Evolutionary conservation across 2,329 filamentous ascomycete species (phyloP), one percentile per base, ranked within the genome.

Genomic region (Chaetomiaceae sp.): DNA sequence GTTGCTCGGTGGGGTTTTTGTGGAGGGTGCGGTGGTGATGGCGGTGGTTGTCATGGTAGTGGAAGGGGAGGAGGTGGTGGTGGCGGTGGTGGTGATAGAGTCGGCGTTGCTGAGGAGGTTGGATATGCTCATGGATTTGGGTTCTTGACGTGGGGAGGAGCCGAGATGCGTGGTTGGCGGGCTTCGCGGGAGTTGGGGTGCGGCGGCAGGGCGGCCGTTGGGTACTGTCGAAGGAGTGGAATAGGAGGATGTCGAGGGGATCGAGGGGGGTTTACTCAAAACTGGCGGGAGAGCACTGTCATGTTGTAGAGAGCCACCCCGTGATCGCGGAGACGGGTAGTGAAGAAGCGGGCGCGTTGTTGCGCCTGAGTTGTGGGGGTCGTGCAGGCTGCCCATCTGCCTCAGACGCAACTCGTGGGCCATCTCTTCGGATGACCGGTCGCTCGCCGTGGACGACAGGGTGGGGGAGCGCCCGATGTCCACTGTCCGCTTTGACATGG

Each of bases 41-140:
- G 12, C 47, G 44, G 47, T 13, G 16, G 46, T 17, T 16, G 53
- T 3, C 13, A 17, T 21, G 52, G 5, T 30, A 27, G 42, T 13
- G 13, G 23, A 19, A 35, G 21, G 2, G 3, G 39, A 1, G 47
- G 19, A 20, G 41, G 12, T 49, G 44, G 47, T 13, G 16, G 46
- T 17, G n/a, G 53, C 5, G 12, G 25, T 21, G 52, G 5, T 30
- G 31, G 42, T 13, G 13, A 19, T 21, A 35, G 21, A 3, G 3
- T 19, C 7, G 25, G 9, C 20, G 34, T 9, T 20, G 44, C 35
- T 47, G 5, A 67, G 57, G 7, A 67, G 60, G 51, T 57, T 65
- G 16, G 60, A 62, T 37, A 67, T 66, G 44, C 60, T 62, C 63
- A 67, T 66, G 16, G 61, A 61, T 48, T 61, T 63, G 23, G 57